Evolutionary conservation across 208 protist species (phyloP), one percentile per base, ranked within the genome.

Genomic region (Willaertia magna): DNA sequence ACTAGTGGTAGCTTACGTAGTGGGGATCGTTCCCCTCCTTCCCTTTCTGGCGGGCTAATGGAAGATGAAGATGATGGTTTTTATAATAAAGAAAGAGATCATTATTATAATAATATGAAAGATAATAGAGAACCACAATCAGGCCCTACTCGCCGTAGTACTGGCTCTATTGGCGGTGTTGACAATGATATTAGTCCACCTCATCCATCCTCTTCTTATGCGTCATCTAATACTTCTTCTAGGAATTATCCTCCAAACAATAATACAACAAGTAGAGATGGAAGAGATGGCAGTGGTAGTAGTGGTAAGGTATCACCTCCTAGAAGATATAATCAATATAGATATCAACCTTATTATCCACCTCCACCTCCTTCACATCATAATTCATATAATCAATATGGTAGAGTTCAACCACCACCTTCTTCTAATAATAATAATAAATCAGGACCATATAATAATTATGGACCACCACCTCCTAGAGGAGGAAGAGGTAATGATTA

Each of bases 81-180:
- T n/a, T n/a, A n/a, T n/a, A 67, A 78, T 40, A 30, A 51, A 74
- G 42, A n/a, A 52, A 12, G 55, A 42, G 74, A 85, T 43, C 42
- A 74, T 87, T 12, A 86, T 85, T 51, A 12, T 86, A 3, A 40
- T 12, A 78, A 4, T 87, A 9, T 14, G 85, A 61, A 85, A 30
- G 16, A 12, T 59, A 12, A 22, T n/a, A 22, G 26, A 1, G 51
- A 22, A 59, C 2, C 26, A 59, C 51, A 12, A 59, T 22, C 51
- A n/a, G 2, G 18, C 16, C 16, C 51, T n/a, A 22, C 16, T 59
- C 26, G 26, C 11, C 51, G 26, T 16, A 22, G 6, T n/a, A 59
- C 18, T n/a, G 18, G 26, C 6, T 22, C 51, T 20, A 12, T 22
- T n/a, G 16, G 18, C 51, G 26, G 26, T 59, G 51, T 59, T 59